phyloP scores from a whole-genome alignment of 2,329 filamentous ascomycete genomes.

The Fusarium concolor region DNA sequence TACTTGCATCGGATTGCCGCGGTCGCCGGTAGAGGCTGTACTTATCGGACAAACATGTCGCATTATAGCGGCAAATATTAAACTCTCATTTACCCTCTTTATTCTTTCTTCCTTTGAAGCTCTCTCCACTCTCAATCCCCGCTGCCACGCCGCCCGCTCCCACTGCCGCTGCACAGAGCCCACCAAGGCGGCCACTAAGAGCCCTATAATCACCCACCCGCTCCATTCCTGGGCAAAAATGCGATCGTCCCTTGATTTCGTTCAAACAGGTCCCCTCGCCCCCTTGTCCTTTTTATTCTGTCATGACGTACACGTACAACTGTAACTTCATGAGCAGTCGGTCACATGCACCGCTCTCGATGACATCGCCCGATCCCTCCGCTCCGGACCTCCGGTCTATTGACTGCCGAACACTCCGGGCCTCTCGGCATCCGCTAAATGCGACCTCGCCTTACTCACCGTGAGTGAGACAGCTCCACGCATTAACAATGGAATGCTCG shows the following conservation, averaged over 20 bases:
- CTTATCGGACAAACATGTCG: not conserved
- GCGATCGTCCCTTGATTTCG: slow-evolving; percentile 32
- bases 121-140: slow-evolving; percentile 26
- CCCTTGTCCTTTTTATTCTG: slow-evolving; percentile 13
- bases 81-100: not conserved
- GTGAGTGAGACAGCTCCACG: not conserved
- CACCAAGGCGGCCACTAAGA: slow-evolving; percentile 40
- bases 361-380: slow-evolving; percentile 28
- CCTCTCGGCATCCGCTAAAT: slow-evolving; percentile 2
- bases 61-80: not conserved
- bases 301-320: slow-evolving; percentile 28
- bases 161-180: slow-evolving; percentile 21
- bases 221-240: slow-evolving; percentile 37
- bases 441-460: slow-evolving; percentile 3
- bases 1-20: slow-evolving; percentile 7
- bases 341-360: slow-evolving; percentile 11
- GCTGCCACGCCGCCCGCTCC: slow-evolving; percentile 13
- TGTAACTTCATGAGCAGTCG: slow-evolving; percentile 1
- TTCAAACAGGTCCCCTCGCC: slow-evolving; percentile 11
- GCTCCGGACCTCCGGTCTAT: slow-evolving; percentile 33
- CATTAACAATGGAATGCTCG: not conserved
- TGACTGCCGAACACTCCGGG: slow-evolving; percentile 25
- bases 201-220: slow-evolving; percentile 40
- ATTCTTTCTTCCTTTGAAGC: not conserved
- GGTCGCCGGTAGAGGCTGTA: not conserved